phyloP scores from a whole-genome alignment of 2,329 filamentous ascomycete genomes.

The Trichoderma oligosporum region DNA sequence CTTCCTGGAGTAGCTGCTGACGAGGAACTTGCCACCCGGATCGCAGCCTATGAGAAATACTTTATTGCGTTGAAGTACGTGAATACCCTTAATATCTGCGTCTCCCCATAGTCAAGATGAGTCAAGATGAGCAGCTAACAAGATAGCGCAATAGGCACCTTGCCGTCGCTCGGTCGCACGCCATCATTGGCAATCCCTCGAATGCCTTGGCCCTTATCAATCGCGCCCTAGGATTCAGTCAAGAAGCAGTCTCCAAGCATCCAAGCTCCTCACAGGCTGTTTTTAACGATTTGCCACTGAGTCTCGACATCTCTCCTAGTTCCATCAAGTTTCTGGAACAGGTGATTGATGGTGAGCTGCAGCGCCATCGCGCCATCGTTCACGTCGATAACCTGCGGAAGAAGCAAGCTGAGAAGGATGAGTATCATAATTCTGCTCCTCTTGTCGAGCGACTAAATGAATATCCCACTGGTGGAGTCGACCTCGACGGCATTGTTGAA shows the following conservation, averaged over 20 bases:
- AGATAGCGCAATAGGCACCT: conserved; percentile 62
- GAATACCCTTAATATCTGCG: background rate
- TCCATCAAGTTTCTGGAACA: conserved; percentile 57
- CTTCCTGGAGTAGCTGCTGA: conserved; percentile 88
- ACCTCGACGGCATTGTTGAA: conserved; percentile 75
- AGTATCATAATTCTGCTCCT: conserved; percentile 40
- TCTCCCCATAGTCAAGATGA: background rate
- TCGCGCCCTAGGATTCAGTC: conserved; percentile 62
- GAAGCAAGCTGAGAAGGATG: conserved; percentile 42
- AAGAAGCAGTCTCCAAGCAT: conserved; percentile 50
- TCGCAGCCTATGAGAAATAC: conserved; percentile 76
- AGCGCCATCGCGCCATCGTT: conserved; percentile 79
- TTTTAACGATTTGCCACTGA: conserved; percentile 45
- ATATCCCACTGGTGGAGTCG: conserved; percentile 67
- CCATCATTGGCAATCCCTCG: conserved; percentile 64
- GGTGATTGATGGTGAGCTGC: conserved; percentile 67
- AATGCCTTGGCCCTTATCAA: conserved; percentile 84
- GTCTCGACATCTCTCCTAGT: conserved; percentile 60
- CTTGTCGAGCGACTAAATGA: conserved; percentile 71
- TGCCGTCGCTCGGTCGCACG: conserved; percentile 80
- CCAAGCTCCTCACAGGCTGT: conserved; percentile 35
- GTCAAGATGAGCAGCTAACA: background rate
- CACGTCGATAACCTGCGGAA: conserved; percentile 68
- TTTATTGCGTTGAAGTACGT: conserved; percentile 83
- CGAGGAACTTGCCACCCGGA: conserved; percentile 65